Percentiles rank a stretch among this genome's conserved stretches.
Conservation (phyloP, 192 early-diverging fungal species). For the Chytriomyces hyalinus region DNA sequence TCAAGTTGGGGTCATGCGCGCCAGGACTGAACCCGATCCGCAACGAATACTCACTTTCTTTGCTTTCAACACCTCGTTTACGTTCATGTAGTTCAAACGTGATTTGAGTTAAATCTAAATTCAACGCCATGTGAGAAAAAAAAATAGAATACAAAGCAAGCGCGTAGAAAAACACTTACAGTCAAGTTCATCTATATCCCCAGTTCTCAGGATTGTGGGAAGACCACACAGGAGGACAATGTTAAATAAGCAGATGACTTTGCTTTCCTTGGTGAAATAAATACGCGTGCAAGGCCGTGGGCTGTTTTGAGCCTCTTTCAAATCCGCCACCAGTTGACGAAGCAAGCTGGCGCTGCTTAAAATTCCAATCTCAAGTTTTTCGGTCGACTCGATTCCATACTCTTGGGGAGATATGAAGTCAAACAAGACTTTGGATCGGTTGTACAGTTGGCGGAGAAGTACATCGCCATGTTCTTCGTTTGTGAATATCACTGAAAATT, state of each 20-base stretch:
- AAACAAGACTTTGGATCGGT: conserved; percentile 83
- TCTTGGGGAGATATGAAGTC: conserved; percentile 93
- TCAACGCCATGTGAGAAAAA: neutral
- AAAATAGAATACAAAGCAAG: conserved; percentile 16
- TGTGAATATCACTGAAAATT: conserved; percentile 32
- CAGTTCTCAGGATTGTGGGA: conserved; percentile 63
- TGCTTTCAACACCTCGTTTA: conserved; percentile 50
- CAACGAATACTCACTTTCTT: conserved; percentile 82
- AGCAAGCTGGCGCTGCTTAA: conserved; percentile 78
- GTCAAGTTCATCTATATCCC: conserved; percentile 84
- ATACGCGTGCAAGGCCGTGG: conserved; percentile 71
- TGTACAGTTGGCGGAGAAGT: conserved; percentile 74
- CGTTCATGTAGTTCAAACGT: conserved; percentile 96
- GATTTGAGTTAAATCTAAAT: conserved; percentile 89
- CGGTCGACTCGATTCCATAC: conserved; percentile 83
- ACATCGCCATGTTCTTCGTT: conserved; percentile 41
- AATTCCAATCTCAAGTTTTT: conserved; percentile 87
- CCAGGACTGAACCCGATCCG: conserved; percentile 89
- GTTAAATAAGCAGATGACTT: conserved; percentile 92
- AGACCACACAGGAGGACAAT: conserved; percentile 86
- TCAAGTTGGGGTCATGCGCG: conserved; percentile 86
- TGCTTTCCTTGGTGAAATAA: conserved; percentile 95
- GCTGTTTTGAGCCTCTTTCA: conserved; percentile 63
- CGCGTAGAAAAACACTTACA: conserved; percentile 64
- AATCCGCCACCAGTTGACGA: conserved; percentile 76